These are phyloP conservation scores for Orbilia quercus DNA, from an alignment of 2,329 filamentous ascomycete species.

Conservation along the genomic window DNA sequence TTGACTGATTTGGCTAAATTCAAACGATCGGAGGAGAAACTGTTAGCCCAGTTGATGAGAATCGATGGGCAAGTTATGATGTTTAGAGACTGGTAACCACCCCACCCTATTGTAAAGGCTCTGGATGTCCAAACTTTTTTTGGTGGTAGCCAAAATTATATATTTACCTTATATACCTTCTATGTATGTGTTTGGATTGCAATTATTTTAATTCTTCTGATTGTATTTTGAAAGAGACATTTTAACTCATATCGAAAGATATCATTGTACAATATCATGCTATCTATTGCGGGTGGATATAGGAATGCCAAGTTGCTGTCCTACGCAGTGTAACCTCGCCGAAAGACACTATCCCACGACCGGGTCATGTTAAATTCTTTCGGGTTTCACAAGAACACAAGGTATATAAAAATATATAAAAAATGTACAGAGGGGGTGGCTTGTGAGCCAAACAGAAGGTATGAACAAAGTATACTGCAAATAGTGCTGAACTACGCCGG, in stretches of 20 bases:
- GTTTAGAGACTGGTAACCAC: slow-evolving; percentile 78
- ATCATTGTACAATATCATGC: too few relatives aligned
- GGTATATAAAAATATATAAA: background rate
- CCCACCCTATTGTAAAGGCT: background rate
- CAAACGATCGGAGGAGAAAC: slow-evolving; percentile 73
- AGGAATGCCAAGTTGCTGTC: too few relatives aligned
- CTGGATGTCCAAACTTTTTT: background rate
- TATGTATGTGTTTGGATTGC: too few relatives aligned
- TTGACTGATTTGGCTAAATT: slow-evolving; percentile 75
- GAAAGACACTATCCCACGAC: too few relatives aligned
- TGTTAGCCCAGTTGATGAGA: slow-evolving; percentile 81
- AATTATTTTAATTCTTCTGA: too few relatives aligned
- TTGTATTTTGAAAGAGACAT: too few relatives aligned
- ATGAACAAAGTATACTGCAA: background rate
- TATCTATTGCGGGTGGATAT: too few relatives aligned
- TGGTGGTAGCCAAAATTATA: slow-evolving; percentile 7
- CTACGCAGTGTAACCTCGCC: too few relatives aligned
- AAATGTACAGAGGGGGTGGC: background rate
- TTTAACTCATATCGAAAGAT: too few relatives aligned
- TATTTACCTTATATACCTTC: too few relatives aligned
- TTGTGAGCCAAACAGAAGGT: background rate
- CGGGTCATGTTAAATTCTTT: too few relatives aligned
- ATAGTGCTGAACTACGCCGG: slow-evolving; percentile 30
- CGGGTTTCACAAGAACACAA: too few relatives aligned
- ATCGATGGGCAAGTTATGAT: slow-evolving; percentile 87